Evolutionary conservation across 2,329 filamentous ascomycete species (phyloP), one percentile per base, ranked within the genome.

Genomic region (Colletotrichum sp.): DNA sequence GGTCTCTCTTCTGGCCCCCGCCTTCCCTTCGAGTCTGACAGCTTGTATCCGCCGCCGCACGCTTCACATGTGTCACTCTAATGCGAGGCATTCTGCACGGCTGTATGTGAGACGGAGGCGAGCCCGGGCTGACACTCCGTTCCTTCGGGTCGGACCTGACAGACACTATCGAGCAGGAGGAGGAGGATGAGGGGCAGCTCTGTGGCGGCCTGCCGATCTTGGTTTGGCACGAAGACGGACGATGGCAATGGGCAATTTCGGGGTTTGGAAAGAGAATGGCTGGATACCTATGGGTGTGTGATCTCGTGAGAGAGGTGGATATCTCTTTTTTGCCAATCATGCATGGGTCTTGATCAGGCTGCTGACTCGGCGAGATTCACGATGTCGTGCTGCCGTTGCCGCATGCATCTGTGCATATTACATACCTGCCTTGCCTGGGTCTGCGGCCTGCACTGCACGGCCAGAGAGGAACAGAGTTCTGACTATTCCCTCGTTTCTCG

Each of bases 291-390:
- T 16, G 44, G 30, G 48, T 39, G 28, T 73, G n/a, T 68, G 64
- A 64, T 68, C 59, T 73, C 64, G 44, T 68, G 64, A 57, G 64
- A 26, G 48, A 32, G 48, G 73, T 68, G 74, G 59, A 24, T 64
- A 66, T 36, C n/a, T 26, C 30, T 52, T 13, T 22, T 52, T 52
- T 52, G n/a, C 34, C n/a, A 24, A 67, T 22, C 9, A 75, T 28
- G 48, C 44, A 67, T 60, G 67, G 55, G 22, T 28, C 34, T 36
- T 36, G 22, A 28, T 64, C 62, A 39, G 36, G 32, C 62, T 63
- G 48, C 65, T 76, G 74, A 76, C 74, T 74, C 70, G 65, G 65
- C 65, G 71, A 76, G 74, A 76, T 76, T 32, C 70, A 69, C 62
- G 71, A 76, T 76, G 71, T 76, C 74, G 74, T 76, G 71, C 71